Base-by-base conservation (phyloP, 2,329 filamentous ascomycete genomes). In the Fusarium sp. region DNA sequence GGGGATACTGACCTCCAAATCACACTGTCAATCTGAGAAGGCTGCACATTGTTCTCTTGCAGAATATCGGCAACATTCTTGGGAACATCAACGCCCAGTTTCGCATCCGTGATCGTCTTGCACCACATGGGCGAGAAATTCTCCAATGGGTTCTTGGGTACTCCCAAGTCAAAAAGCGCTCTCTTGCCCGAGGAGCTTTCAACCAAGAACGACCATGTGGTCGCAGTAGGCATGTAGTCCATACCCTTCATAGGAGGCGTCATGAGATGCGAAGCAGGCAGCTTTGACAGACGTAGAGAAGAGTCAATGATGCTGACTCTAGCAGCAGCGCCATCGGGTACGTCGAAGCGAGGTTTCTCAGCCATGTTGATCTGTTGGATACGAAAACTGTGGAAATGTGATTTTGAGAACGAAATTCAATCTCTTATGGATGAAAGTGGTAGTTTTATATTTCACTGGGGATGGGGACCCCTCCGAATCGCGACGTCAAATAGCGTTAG, bases 1-100 rank as follows among this genome's bases (percentile, higher is more conserved):
- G 24, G 1, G 27, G 13, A 9, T 2, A 25, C 34, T 3, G 13
- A 64, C 69, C 69, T 71, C 69, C 69, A 71, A 12, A 71, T 67
- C 3, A 71, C 64, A 5, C 61, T 61, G 2, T 67, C 42, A 3
- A 71, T 56, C 2, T 67, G 54, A 0, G 29, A 30, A 7, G 44
- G 46, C 3, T 57, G 27, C 3, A 70, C 4, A 0, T 29, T 16
- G 3, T 65, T 69, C 8, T 56, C 55, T 3, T 1, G 24, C 0
- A 71, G 55, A 25, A 72, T 64, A 6, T 68, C 55, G 1, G 60
- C 56, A 13, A 71, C 65, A 20, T 71, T 68, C 8, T 51, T 58
- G 0, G 45, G 18, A 6, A 71, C 69, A 25, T 57, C 29, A 11
- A 58, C 29, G 2, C 18, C 29, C 46, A 49, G 20, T 2, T 16